Percentiles rank a stretch among this genome's conserved stretches.
Evolutionary conservation across 116 monocot species (phyloP).

Genomic region (Papilionanthe hybrid): DNA sequence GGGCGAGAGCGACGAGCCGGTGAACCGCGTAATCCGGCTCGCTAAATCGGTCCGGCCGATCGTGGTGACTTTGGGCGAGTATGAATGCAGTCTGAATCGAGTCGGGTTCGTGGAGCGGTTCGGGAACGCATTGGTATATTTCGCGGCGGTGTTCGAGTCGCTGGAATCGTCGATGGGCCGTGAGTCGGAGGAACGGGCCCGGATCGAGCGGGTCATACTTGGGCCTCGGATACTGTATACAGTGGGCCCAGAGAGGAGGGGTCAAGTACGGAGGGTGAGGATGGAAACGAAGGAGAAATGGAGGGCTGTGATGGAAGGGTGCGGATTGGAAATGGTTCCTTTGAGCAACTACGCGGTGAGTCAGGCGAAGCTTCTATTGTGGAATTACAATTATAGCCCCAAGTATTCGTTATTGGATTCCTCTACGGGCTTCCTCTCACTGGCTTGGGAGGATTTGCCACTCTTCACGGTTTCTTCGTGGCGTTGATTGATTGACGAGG

Average conservation of each 20-base stretch:
- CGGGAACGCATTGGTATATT: conserved; percentile 51
- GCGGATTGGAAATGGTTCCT: conserved; percentile 43
- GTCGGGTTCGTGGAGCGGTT: conserved; percentile 56
- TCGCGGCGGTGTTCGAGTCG: conserved; percentile 70
- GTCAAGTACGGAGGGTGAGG: conserved; percentile 32
- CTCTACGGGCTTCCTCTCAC: conserved; percentile 53
- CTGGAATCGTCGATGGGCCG: conserved; percentile 61
- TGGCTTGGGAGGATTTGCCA: conserved; percentile 64
- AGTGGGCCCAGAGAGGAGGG: conserved; percentile 35
- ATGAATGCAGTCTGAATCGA: conserved; percentile 48
- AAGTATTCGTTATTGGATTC: conserved; percentile 68
- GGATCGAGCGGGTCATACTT: conserved; percentile 57
- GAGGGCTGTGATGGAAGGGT: conserved; percentile 62
- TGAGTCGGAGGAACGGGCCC: conserved; percentile 49
- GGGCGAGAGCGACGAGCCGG: conserved; percentile 29
- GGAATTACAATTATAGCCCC: conserved; percentile 85
- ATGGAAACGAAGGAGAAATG: conserved; percentile 64
- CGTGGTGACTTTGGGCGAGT: conserved; percentile 83
- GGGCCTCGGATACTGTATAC: conserved; percentile 47
- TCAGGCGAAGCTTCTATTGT: conserved; percentile 85
- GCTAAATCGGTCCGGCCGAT: conserved; percentile 56
- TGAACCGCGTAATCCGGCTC: conserved; percentile 38
- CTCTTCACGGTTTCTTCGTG: conserved; percentile 88
- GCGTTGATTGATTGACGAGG: conserved; percentile 29
- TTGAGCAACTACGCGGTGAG: conserved; percentile 84